phyloP scores from a whole-genome alignment of 2,329 filamentous ascomycete genomes.

The Cordyceps sp. region DNA sequence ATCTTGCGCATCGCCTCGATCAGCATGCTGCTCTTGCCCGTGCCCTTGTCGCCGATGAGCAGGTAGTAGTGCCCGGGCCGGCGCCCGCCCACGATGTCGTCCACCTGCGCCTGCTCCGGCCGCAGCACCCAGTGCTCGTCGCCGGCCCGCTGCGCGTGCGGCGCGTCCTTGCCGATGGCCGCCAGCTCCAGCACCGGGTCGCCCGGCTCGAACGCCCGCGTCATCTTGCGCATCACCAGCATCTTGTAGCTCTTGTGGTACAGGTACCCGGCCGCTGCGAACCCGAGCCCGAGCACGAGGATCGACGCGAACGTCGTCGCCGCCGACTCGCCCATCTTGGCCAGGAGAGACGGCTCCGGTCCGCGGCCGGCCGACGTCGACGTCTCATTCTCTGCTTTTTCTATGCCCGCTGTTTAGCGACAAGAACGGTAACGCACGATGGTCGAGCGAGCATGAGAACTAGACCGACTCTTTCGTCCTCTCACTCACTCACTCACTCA shows the following conservation, averaged over 20 bases:
- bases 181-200: conserved; percentile 79
- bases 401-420: background rate
- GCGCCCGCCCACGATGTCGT: conserved; percentile 64
- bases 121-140: conserved; percentile 54
- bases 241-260: conserved; percentile 82
- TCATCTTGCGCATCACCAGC: conserved; percentile 82
- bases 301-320: conserved; percentile 64
- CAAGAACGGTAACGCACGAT: no score
- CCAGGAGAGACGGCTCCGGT: conserved; percentile 21
- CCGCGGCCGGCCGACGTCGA: no score
- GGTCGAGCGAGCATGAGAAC: no score
- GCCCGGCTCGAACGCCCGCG: conserved; percentile 77
- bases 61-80: conserved; percentile 75
- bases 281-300: conserved; percentile 49
- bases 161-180: conserved; percentile 42
- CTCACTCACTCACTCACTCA: no score
- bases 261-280: conserved; percentile 51
- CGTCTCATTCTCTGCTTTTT: background rate
- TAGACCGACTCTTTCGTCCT: no score
- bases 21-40: conserved; percentile 92
- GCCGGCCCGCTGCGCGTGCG: conserved; percentile 18
- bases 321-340: conserved; percentile 58
- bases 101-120: conserved; percentile 65
- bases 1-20: conserved; percentile 88
- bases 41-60: conserved; percentile 87